Evolutionary conservation across 768 basidiomycete genomes (phyloP).

Genomic region (Tricholomella constricta): DNA sequence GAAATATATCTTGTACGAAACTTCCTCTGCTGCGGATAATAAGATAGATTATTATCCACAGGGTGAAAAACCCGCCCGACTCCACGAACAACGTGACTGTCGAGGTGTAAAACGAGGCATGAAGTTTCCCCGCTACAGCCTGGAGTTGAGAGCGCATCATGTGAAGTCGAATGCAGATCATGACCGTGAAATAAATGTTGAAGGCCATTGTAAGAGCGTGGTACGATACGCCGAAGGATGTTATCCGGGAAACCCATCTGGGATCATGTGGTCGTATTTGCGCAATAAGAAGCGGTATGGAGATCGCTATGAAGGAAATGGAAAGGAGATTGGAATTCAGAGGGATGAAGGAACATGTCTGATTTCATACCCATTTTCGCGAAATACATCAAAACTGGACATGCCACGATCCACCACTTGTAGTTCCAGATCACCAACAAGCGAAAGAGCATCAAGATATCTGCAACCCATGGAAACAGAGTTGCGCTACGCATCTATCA

Average conservation of each 20-base stretch:
- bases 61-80: constrained; percentile 39
- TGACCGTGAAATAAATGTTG: constrained; percentile 30
- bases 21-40: constrained; percentile 22
- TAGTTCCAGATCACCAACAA: constrained; percentile 37
- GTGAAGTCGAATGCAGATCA: constrained; percentile 32
- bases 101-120: constrained; percentile 41
- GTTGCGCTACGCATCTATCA: constrained; percentile 23
- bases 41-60: constrained; percentile 35
- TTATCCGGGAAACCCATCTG: constrained; percentile 14
- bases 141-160: constrained; percentile 36
- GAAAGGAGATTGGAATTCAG: neutral
- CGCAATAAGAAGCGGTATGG: constrained; percentile 34
- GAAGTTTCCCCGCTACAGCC: constrained; percentile 34
- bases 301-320: constrained; percentile 27
- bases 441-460: constrained; percentile 39
- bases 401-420: constrained; percentile 27
- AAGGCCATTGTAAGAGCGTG: constrained; percentile 31
- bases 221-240: constrained; percentile 25
- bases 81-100: constrained; percentile 38
- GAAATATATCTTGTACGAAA: constrained; percentile 32
- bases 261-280: constrained; percentile 18
- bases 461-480: constrained; percentile 37
- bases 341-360: neutral
- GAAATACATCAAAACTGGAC: constrained; percentile 33
- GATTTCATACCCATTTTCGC: constrained; percentile 31